Evolutionary conservation across 495 filamentous ascomycete species (phyloP), one percentile per base, ranked within the genome.

Genomic region (Neurospora sp.): DNA sequence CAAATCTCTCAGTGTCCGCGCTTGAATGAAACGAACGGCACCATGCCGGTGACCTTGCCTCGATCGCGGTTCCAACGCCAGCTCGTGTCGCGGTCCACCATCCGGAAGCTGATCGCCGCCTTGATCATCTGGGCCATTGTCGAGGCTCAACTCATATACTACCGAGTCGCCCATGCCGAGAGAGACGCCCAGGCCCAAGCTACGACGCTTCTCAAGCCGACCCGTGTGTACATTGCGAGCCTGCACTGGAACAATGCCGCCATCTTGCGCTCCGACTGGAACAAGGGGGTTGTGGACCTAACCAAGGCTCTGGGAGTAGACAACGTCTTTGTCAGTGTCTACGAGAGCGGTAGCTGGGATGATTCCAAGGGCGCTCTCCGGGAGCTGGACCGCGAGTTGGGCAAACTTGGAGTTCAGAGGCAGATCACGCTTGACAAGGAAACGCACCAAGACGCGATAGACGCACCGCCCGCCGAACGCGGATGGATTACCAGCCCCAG

Each of bases 341-440:
- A 88, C 74, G 92, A 94, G 76, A 90, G 87, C 72, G 91, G 91
- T 9, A 92, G 90, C 77, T 90, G 86, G 83, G 92, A 94, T 79
- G 80, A 89, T 72, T 88, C 89, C 12, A 93, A 92, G 80, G 87
- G 80, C 3, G 89, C 87, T 6, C 80, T 94, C 72, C 78, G 79
- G n/a, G 85, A 88, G 12, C 82, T 94, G 14, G 87, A 92, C 70
- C 46, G 22, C 2, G 78, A 86, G 44, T 80, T 94, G 42, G 87
- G 85, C 10, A 81, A 78, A 22, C 74, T 86, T 7, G 84, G 86
- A 5, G 88, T 92, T 8, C 79, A 77, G 22, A 84, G 84, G 53
- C 87, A 81, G 31, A 85, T 94, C 39, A 83, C 80, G 6, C 73
- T 92, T 9, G 83, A 85, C 22, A 79, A 86, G 35, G 83, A 84